A percentile compares a stretch with the other conserved stretches of the same genome.
These are phyloP conservation scores for Pugionium cornutum DNA, from an alignment of 345 rosid genomes.

Conservation along the genomic window DNA sequence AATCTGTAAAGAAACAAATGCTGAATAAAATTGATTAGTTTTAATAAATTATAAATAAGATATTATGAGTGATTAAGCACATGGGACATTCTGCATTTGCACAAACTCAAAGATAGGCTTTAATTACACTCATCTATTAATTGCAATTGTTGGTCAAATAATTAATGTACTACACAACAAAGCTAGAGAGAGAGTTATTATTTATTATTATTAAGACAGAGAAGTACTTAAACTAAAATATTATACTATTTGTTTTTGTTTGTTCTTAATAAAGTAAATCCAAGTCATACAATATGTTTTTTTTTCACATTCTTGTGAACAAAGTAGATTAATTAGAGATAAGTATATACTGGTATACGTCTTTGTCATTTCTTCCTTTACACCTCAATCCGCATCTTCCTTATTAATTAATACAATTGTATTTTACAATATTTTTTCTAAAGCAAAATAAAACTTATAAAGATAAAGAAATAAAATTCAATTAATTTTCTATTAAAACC, in stretches of 20 bases:
- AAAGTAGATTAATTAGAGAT: not conserved
- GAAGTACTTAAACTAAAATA: constrained; percentile 19
- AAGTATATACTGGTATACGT: constrained; percentile 44
- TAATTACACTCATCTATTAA: constrained; percentile 30
- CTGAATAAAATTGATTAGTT: not conserved
- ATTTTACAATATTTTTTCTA: not conserved
- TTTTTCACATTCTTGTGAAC: constrained; percentile 21
- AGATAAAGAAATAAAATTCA: not conserved
- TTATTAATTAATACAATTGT: not conserved
- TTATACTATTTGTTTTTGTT: constrained; percentile 25
- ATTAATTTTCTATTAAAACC: not conserved
- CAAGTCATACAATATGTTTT: constrained; percentile 15
- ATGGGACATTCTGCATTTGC: constrained; percentile 42
- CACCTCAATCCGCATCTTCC: constrained; percentile 32
- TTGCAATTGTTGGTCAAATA: constrained; percentile 38
- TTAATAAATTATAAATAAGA: not conserved
- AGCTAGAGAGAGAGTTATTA: not conserved
- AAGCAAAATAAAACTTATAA: not conserved
- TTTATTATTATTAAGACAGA: constrained; percentile 18
- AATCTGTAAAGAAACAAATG: too few species aligned
- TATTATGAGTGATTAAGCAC: constrained; percentile 30
- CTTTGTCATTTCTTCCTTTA: constrained; percentile 43
- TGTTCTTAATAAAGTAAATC: constrained; percentile 29
- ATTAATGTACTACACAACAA: constrained; percentile 41
- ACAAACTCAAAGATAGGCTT: constrained; percentile 41